A percentile compares a stretch with the other conserved stretches of the same genome.
Conservation (phyloP, 2,329 filamentous ascomycete genomes). For the Fusarium longipes region DNA sequence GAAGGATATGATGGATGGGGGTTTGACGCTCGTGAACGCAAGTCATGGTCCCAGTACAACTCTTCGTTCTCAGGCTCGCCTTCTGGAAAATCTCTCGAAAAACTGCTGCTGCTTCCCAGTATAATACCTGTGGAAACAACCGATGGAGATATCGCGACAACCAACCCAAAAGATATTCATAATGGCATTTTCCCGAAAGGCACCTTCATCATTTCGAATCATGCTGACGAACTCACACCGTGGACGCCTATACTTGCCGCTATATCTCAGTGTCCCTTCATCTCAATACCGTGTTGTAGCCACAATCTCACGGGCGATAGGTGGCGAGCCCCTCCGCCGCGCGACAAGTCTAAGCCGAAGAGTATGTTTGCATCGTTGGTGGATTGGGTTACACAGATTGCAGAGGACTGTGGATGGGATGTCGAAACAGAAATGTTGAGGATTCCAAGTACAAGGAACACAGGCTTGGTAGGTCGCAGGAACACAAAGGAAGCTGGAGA, state of each 20-base stretch:
- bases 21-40: constrained; percentile 87
- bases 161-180: constrained; percentile 52
- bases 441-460: constrained; percentile 92
- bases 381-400: constrained; percentile 78
- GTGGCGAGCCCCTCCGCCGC: constrained; percentile 74
- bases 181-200: constrained; percentile 75
- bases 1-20: constrained; percentile 91
- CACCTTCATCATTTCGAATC: constrained; percentile 96
- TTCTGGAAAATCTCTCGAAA: constrained; percentile 54
- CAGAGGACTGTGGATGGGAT: constrained; percentile 76
- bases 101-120: constrained; percentile 62
- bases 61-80: constrained; percentile 42
- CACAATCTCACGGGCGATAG: constrained; percentile 81
- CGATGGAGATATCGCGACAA: constrained; percentile 24
- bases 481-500: constrained; percentile 46
- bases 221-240: constrained; percentile 93
- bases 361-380: constrained; percentile 89
- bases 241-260: constrained; percentile 93
- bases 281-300: constrained; percentile 95
- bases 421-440: constrained; percentile 87
- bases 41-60: constrained; percentile 83
- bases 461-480: constrained; percentile 77
- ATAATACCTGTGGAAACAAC: constrained; percentile 48
- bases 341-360: constrained; percentile 60
- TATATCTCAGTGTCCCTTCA: constrained; percentile 80